Percentiles rank a stretch among this genome's conserved stretches.
phyloP scores from a whole-genome alignment of 2,329 filamentous ascomycete genomes.

The Truncatella angustata region DNA sequence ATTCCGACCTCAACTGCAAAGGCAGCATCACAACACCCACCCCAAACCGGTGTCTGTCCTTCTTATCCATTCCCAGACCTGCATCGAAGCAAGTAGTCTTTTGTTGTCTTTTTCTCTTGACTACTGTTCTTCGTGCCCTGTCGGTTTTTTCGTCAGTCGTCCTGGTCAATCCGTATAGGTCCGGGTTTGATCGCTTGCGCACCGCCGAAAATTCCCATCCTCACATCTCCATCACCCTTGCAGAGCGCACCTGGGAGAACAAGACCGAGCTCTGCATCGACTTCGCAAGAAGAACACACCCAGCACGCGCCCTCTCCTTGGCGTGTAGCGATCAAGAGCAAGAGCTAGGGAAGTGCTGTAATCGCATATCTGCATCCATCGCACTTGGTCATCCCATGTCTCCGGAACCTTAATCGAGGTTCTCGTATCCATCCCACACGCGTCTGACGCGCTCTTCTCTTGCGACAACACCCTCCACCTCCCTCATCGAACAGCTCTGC shows the following conservation, averaged over 20 bases:
- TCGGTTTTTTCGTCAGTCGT: background rate
- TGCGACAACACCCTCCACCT: background rate
- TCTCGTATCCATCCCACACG: conserved; percentile 7
- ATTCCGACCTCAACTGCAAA: conserved; percentile 2
- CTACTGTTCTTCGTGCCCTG: background rate
- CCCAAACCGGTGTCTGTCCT: background rate
- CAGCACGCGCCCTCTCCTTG: background rate
- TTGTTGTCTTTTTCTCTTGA: too few relatives aligned
- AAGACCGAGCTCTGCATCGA: too few relatives aligned
- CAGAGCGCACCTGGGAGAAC: too few relatives aligned
- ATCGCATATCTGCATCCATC: background rate
- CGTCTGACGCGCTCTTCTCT: conserved; percentile 14
- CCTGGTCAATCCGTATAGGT: background rate
- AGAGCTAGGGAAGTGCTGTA: background rate
- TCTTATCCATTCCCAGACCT: background rate
- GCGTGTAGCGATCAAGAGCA: background rate
- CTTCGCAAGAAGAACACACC: background rate
- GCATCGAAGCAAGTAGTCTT: background rate
- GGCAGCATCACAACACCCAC: background rate
- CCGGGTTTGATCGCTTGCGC: background rate
- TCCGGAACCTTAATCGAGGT: conserved; percentile 9
- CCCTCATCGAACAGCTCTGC: background rate
- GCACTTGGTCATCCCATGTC: conserved; percentile 11
- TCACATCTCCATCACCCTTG: background rate
- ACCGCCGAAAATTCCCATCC: background rate